A percentile compares a stretch with the other conserved stretches of the same genome.
Conservation (phyloP, 2,329 filamentous ascomycete species). For the Cladosporium sp. region DNA sequence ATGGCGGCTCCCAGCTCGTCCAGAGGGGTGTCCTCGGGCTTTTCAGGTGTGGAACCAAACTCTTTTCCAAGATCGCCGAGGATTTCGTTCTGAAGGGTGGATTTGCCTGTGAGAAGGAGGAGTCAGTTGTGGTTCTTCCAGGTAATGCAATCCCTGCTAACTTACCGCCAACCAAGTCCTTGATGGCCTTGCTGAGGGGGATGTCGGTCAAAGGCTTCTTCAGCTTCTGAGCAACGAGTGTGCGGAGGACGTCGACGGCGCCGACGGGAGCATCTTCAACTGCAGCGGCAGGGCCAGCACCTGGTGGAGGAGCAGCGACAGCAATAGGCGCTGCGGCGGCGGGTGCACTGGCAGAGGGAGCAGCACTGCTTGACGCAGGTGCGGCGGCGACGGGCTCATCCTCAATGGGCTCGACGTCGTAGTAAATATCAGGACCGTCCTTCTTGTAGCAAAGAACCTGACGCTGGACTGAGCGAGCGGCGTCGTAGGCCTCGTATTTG, state of each 20-base stretch:
- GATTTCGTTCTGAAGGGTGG: conserved; percentile 97
- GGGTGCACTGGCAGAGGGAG: conserved; percentile 47
- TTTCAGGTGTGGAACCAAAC: conserved; percentile 96
- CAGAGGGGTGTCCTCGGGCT: conserved; percentile 94
- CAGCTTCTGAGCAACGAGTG: conserved; percentile 92
- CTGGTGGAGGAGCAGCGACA: conserved; percentile 58
- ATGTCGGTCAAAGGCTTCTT: conserved; percentile 91
- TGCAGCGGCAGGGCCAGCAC: conserved; percentile 81
- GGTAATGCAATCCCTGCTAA: not conserved
- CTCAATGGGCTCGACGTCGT: conserved; percentile 92
- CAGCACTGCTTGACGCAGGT: conserved; percentile 46
- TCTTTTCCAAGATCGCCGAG: conserved; percentile 97
- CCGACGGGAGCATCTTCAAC: conserved; percentile 84
- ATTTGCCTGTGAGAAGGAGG: conserved; percentile 68
- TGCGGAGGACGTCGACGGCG: conserved; percentile 84
- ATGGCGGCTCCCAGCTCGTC: conserved; percentile 94
- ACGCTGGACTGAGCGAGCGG: conserved; percentile 90
- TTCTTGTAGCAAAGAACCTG: conserved; percentile 99
- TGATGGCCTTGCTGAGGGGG: conserved; percentile 93
- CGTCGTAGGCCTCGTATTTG: conserved; percentile 98
- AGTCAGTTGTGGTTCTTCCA: conserved; percentile 8
- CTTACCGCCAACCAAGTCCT: conserved; percentile 95
- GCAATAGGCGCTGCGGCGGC: conserved; percentile 56
- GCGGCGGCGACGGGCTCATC: conserved; percentile 69
- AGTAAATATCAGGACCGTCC: conserved; percentile 98